Evolutionary conservation across 371 early-diverging fungal genomes (phyloP).

Genomic region (Mortierella sp.): DNA sequence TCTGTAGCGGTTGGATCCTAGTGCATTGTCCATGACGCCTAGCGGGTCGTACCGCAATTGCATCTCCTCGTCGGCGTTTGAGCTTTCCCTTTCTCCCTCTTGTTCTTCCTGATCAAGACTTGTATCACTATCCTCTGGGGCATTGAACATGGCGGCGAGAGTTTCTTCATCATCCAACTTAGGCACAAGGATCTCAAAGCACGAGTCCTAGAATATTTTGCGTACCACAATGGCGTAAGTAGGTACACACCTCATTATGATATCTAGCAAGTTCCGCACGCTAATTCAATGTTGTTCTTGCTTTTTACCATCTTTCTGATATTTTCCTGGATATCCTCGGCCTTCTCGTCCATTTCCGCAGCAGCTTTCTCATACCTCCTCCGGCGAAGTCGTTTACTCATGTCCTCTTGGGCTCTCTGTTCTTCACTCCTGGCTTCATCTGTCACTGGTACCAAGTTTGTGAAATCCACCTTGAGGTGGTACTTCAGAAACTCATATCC

Average conservation of each 20-base stretch:
- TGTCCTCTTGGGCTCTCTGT: slow-evolving; percentile 19
- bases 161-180: slow-evolving; percentile 48
- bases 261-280: not conserved
- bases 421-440: slow-evolving; percentile 42
- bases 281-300: not conserved
- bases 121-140: not conserved
- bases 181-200: slow-evolving; percentile 71
- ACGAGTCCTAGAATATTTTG: slow-evolving; percentile 58
- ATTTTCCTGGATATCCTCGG: slow-evolving; percentile 63
- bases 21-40: slow-evolving; percentile 57
- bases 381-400: slow-evolving; percentile 53
- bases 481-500: slow-evolving; percentile 68
- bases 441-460: slow-evolving; percentile 46
- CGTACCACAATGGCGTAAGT: no score
- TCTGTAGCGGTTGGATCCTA: slow-evolving; percentile 73
- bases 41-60: slow-evolving; percentile 25
- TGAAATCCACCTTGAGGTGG: slow-evolving; percentile 57
- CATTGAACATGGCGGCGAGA: slow-evolving; percentile 28
- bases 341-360: slow-evolving; percentile 57
- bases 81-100: slow-evolving; percentile 10
- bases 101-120: not conserved
- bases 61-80: slow-evolving; percentile 2
- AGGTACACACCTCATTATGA: not conserved
- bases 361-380: slow-evolving; percentile 58
- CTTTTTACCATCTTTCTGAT: slow-evolving; percentile 60